A percentile compares a stretch with the other conserved stretches of the same genome.
Evolutionary conservation across 352 stramenopile genomes (phyloP).

Genomic region (Halophytophthora polymorphica): DNA sequence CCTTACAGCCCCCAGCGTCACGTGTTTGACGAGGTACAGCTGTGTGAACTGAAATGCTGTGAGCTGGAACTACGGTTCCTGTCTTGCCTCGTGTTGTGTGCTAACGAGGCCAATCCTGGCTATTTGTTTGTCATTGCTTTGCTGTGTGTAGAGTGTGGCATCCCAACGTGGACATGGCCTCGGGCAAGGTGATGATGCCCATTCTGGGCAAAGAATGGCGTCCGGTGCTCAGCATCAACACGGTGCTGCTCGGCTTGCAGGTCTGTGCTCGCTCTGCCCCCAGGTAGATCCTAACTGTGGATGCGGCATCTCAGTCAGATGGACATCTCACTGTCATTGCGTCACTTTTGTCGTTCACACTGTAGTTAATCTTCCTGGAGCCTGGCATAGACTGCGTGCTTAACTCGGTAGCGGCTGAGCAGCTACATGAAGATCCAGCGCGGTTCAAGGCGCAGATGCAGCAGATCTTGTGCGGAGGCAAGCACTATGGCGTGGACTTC

Average conservation of each 20-base stretch:
- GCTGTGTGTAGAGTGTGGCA: constrained; percentile 65
- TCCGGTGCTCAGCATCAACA: constrained; percentile 83
- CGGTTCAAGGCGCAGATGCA: constrained; percentile 57
- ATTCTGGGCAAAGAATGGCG: constrained; percentile 85
- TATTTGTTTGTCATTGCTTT: constrained; percentile 6
- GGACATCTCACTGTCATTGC: not conserved
- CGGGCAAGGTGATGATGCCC: constrained; percentile 82
- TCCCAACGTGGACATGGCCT: constrained; percentile 75
- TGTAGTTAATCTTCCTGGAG: constrained; percentile 78
- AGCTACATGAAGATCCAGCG: constrained; percentile 43
- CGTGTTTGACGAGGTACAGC: constrained; percentile 61
- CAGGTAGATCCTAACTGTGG: too few relatives aligned
- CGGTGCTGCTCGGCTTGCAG: constrained; percentile 79
- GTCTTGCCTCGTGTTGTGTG: not conserved
- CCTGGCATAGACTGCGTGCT: constrained; percentile 67
- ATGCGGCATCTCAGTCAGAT: not conserved
- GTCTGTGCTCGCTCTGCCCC: constrained; percentile 20
- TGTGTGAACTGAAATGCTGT: not conserved
- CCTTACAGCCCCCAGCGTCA: constrained; percentile 62
- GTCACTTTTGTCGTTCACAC: not conserved
- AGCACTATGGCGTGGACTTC: constrained; percentile 63
- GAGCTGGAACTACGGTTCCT: not conserved
- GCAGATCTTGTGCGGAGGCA: constrained; percentile 61
- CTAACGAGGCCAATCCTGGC: constrained; percentile 1
- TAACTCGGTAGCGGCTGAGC: constrained; percentile 50